Base-by-base conservation (phyloP, 176 grass and related monocot species). In the Aegilops longissima region DNA sequence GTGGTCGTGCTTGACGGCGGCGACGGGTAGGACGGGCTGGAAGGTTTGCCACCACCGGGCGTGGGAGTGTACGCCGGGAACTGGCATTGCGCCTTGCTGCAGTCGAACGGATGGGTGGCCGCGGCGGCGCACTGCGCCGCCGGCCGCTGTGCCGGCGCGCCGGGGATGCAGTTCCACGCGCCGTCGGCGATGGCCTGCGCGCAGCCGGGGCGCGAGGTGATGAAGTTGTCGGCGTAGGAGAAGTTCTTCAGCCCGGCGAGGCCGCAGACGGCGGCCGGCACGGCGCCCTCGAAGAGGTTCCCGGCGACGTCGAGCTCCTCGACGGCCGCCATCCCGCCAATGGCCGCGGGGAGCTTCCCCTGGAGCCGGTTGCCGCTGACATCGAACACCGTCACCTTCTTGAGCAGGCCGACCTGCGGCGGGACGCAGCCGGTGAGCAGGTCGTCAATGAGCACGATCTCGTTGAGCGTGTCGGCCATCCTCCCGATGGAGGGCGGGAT, bases 371-470 rank as follows among this genome's bases (percentile, higher is more conserved):
- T 98, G 17, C 73, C 94, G 61, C 95, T 95, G 29, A 98, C 95
- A 56, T 98, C 95, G 16, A 98, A 98, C 59, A 98, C 91, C 0
- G 93, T 98, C 27, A 91, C 65, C 38, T 59, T 25, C 76, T 20
- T 81, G 10, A 97, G 85, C 76, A 88, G 0, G 0, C 95, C 95
- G 0, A 97, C 85, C 91, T 97, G 85, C 6, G 78, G 61, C 8
- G 95, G 95, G 21, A 97, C 66, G 83, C 95, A 97, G 0, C 88
- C 93, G 1, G 73, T 84, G 49, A 97, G 87, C 49, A 85, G 61
- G 61, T 95, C 87, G 33, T 36, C 85, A 49, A 97, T 86, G 79
- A 97, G 95, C 23, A 97, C 87, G 47, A 97, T 92, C 87, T 97
- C 91, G 80, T 97, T 90, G 5, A 97, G 85, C 7, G 95, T 97